These are phyloP conservation scores for Globisporangium takayamanum DNA, from an alignment of 352 stramenopile genomes.

Conservation along the genomic window DNA sequence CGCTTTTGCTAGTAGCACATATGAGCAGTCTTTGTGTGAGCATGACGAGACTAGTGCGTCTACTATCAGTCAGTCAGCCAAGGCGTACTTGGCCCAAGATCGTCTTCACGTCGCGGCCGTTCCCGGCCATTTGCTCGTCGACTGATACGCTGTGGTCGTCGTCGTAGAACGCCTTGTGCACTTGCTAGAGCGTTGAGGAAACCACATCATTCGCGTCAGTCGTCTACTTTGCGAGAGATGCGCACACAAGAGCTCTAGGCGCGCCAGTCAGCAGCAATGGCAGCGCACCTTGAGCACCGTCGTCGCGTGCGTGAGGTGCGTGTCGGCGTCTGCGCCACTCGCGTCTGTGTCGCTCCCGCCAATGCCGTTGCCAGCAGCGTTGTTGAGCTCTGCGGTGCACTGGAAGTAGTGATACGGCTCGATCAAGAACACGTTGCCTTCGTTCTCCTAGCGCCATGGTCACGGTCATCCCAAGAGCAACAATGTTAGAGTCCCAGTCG, in stretches of 20 bases:
- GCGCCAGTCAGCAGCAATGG: too few relatives aligned
- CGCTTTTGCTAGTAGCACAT: slow-evolving; percentile 51
- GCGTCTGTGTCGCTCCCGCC: slow-evolving; percentile 34
- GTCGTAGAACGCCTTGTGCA: slow-evolving; percentile 58
- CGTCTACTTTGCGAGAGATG: too few relatives aligned
- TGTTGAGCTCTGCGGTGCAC: slow-evolving; percentile 78
- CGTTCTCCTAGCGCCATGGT: slow-evolving; percentile 44
- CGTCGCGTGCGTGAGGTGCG: slow-evolving; percentile 45
- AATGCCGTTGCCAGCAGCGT: slow-evolving; percentile 50
- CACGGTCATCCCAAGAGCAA: background rate
- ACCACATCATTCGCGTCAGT: too few relatives aligned
- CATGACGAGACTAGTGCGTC: too few relatives aligned
- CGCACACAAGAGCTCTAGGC: too few relatives aligned
- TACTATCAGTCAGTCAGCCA: too few relatives aligned
- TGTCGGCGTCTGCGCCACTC: slow-evolving; percentile 26
- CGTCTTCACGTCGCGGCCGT: slow-evolving; percentile 58
- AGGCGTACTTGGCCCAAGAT: slow-evolving; percentile 50
- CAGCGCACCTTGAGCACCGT: slow-evolving; percentile 43
- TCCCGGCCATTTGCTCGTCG: slow-evolving; percentile 66
- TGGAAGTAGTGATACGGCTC: slow-evolving; percentile 85
- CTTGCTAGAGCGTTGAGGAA: too few relatives aligned
- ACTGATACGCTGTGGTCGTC: slow-evolving; percentile 43
- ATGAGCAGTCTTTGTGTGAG: background rate
- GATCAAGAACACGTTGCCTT: slow-evolving; percentile 83
- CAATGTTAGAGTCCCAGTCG: background rate